Base-by-base conservation (phyloP, 805 yeast species). In the Danielia oregonensis region DNA sequence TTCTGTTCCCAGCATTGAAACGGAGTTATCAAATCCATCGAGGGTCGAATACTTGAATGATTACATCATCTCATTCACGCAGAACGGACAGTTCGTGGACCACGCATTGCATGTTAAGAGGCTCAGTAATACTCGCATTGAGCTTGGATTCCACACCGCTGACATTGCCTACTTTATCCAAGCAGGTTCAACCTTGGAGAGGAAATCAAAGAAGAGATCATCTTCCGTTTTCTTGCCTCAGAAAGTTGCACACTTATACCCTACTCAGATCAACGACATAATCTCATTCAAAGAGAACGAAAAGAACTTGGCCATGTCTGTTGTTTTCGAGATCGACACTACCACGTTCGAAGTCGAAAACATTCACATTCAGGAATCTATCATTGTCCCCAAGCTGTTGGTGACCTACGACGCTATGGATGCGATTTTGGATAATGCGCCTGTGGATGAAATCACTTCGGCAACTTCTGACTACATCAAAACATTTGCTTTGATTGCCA, bases 151-250 rank as follows among this genome's bases (percentile, higher is more conserved):
- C 53, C 97, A 93, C 57, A 76, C 84, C 29, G 70, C 84, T 21
- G 98, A 93, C 62, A 79, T 83, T 4, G 70, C 94, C 3, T 78
- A 78, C 29, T 86, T 69, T 47, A 61, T 91, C 33, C 78, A 74
- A 45, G 82, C 78, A 26, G 91, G 88, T 11, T 78, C 95, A 0
- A 63, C 78, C 7, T 65, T 91, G 41, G 98, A 93, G 53, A 79
- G 89, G 42, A 88, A 91, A 55, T 84, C 95, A 1, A 85, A 86
- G 60, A 88, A 86, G 64, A 76, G 97, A 55, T 87, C 94, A 1
- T 78, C 91, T 4, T 79, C 96, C 6, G 97, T 91, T 3, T 84
- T 81, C 52, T 72, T 89, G 57, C 93, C 94, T 10, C 96, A 89
- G 55, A 75, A 74, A 41, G 68, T 73, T 18, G 74, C 79, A 28